phyloP scores from a whole-genome alignment of 2,329 filamentous ascomycete species.

The Zymoseptoria ardabiliae region DNA sequence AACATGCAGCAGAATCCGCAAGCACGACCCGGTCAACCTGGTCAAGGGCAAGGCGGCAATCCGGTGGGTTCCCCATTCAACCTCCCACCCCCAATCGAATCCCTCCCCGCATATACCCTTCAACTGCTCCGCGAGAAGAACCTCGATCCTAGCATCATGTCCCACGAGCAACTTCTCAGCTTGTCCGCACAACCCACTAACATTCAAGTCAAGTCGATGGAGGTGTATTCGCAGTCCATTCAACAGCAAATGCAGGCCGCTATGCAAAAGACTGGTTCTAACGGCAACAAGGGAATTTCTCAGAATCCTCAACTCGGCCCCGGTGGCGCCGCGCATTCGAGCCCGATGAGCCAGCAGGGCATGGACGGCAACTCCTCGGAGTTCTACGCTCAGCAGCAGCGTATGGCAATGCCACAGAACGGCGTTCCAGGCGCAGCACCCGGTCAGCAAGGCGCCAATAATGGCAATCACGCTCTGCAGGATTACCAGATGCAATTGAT shows the following conservation, averaged over 20 bases:
- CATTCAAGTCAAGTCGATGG: conserved; percentile 74
- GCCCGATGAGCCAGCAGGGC: conserved; percentile 26
- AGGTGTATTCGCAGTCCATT: conserved; percentile 78
- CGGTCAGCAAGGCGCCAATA: conserved; percentile 34
- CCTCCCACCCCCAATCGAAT: conserved; percentile 17
- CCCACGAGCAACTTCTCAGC: conserved; percentile 65
- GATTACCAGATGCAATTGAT: conserved; percentile 88
- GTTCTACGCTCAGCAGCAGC: conserved; percentile 19
- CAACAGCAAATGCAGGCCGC: conserved; percentile 74
- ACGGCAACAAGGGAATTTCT: conserved; percentile 65
- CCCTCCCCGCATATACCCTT: conserved; percentile 17
- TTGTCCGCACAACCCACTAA: conserved; percentile 48
- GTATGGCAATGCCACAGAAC: conserved; percentile 27
- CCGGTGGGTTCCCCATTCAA: conserved; percentile 28
- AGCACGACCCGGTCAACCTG: conserved; percentile 24
- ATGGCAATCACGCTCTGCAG: conserved; percentile 72
- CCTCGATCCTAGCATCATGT: conserved; percentile 68
- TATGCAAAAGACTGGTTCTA: conserved; percentile 55
- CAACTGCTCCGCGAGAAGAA: conserved; percentile 54
- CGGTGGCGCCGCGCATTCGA: conserved; percentile 25
- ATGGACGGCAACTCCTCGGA: conserved; percentile 64
- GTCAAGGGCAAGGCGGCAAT: conserved; percentile 24
- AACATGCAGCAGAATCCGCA: conserved; percentile 64
- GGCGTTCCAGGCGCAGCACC: conserved; percentile 17
- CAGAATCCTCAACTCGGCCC: conserved; percentile 50